phyloP scores from a whole-genome alignment of 306 rosid genomes.

The Citrullus mucosospermus region DNA sequence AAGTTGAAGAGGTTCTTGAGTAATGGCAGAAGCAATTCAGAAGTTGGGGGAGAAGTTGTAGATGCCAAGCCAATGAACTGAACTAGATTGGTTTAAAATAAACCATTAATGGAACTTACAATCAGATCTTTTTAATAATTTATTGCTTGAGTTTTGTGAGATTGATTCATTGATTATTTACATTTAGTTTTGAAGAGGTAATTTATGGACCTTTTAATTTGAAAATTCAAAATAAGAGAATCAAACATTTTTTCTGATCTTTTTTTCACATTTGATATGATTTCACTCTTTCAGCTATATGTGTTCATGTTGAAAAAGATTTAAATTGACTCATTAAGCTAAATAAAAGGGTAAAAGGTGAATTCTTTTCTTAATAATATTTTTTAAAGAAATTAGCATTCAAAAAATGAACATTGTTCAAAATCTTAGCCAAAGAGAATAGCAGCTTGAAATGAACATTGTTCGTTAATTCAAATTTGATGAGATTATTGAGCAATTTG shows the following conservation, averaged over 20 bases:
- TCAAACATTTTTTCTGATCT: no score
- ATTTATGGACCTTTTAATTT: no score
- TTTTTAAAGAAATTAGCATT: no score
- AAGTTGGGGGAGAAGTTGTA: neutral
- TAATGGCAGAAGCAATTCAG: neutral
- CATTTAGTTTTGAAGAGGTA: no score
- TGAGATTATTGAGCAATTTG: neutral
- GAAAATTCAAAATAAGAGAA: neutral
- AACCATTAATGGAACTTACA: neutral
- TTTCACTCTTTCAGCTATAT: neutral
- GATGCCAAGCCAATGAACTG: neutral
- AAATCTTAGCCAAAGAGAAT: neutral
- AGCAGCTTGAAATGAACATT: neutral
- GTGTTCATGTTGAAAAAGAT: neutral
- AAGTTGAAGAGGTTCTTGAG: neutral
- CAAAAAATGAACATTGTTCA: no score
- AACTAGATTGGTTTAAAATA: neutral
- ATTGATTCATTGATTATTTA: neutral
- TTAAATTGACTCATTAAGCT: neutral
- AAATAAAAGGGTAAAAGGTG: neutral
- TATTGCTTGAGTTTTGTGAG: neutral
- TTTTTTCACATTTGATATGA: neutral
- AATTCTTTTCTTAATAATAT: neutral
- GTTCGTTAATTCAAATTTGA: neutral
- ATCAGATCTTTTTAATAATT: neutral